Percentiles rank a stretch among this genome's conserved stretches.
These are phyloP conservation scores for Mycena indigotica DNA, from an alignment of 768 basidiomycete genomes.

Conservation along the genomic window DNA sequence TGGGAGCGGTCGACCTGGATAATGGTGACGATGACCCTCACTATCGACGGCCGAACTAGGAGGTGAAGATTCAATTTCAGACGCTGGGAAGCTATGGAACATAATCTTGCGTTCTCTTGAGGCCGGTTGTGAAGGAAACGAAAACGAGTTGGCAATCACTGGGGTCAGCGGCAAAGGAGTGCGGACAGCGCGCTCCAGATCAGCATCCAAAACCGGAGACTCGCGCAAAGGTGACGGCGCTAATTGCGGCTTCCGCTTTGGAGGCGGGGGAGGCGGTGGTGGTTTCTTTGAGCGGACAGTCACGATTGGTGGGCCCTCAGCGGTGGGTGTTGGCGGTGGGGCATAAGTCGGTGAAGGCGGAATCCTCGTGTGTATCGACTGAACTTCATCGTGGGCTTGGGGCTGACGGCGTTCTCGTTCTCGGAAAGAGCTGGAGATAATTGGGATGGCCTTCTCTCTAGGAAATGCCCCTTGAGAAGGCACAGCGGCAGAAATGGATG, in stretches of 20 bases:
- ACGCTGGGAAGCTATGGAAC: background rate
- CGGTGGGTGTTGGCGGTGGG: conserved; percentile 3
- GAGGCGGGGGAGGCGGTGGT: conserved; percentile 26
- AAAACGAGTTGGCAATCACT: conserved; percentile 16
- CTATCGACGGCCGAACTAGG: conserved; percentile 8
- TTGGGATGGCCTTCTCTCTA: background rate
- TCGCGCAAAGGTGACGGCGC: conserved; percentile 34
- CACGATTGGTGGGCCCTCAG: conserved; percentile 30
- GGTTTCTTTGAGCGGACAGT: conserved; percentile 35
- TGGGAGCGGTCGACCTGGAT: conserved; percentile 61
- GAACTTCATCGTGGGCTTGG: background rate
- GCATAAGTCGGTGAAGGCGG: conserved; percentile 10
- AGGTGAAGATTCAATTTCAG: background rate
- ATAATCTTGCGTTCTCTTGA: background rate
- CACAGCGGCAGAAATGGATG: background rate
- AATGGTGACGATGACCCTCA: conserved; percentile 43
- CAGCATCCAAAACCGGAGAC: conserved; percentile 24
- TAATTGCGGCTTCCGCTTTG: conserved; percentile 25
- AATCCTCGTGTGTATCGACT: background rate
- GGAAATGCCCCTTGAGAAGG: background rate
- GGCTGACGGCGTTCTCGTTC: background rate
- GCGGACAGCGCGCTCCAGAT: conserved; percentile 37
- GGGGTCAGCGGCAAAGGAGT: conserved; percentile 45
- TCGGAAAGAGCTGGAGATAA: background rate
- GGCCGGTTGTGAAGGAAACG: background rate